Percentiles rank a stretch among this genome's conserved stretches.
phyloP scores from a whole-genome alignment of 805 yeast genomes.

The Metschnikowia koreensis region DNA sequence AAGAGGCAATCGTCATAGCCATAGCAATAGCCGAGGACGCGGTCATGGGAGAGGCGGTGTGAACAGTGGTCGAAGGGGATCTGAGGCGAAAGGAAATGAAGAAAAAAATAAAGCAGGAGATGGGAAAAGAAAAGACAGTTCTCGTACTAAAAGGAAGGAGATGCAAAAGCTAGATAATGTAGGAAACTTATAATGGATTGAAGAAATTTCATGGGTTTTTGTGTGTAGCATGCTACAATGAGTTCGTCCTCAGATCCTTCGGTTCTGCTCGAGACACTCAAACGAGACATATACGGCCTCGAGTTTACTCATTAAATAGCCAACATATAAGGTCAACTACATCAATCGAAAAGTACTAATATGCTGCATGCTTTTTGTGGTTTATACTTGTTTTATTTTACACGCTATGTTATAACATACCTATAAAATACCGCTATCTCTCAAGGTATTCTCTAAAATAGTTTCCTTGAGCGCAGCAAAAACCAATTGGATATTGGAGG shows the following conservation, averaged over 20 bases:
- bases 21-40: conserved; percentile 14
- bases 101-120: conserved; percentile 10
- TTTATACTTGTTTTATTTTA: not conserved
- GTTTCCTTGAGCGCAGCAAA: conserved; percentile 83
- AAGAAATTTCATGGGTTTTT: too few relatives aligned
- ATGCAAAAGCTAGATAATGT: not conserved
- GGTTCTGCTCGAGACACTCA: too few relatives aligned
- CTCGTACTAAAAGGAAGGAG: not conserved
- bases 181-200: too few relatives aligned
- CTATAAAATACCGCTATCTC: conserved; percentile 69
- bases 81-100: conserved; percentile 17
- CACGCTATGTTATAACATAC: too few relatives aligned
- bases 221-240: too few relatives aligned
- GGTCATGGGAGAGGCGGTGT: conserved; percentile 12
- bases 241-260: too few relatives aligned
- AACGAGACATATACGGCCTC: too few relatives aligned
- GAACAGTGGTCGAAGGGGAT: not conserved
- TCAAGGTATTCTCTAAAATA: conserved; percentile 69
- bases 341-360: too few relatives aligned
- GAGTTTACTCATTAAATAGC: too few relatives aligned
- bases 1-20: conserved; percentile 12
- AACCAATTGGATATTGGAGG: conserved; percentile 81
- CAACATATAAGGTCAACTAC: too few relatives aligned
- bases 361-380: not conserved
- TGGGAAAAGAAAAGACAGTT: conserved; percentile 13